Evolutionary conservation across 352 stramenopile species (phyloP), one percentile per base, ranked within the genome.

Genomic region (Pythium rishiriense): DNA sequence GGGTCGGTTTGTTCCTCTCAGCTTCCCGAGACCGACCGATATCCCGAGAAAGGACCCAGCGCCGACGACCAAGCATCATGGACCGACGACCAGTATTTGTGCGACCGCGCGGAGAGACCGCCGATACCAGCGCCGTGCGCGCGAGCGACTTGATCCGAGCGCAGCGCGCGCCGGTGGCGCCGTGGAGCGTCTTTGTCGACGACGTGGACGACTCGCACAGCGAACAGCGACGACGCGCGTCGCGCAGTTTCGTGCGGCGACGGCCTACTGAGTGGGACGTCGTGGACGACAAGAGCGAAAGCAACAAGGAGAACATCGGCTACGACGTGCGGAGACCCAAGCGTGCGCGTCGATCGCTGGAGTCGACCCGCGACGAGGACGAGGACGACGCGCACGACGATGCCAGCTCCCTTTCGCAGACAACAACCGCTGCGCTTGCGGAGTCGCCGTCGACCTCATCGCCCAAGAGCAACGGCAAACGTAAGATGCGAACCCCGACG

Each of bases 291-390:
- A 66, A 73, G 33, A 71, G 85, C 53, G 74, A 88, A 47, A 60
- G 52, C 58, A 76, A 90, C 68, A 90, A 90, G 72, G 81, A 90
- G 64, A 90, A 90, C 68, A 58, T 81, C n/a, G 81, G 78, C 35
- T 82, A 85, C 55, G 67, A 81, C 31, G 73, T 87, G 56, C 75
- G 73, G 24, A 70, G 74, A 9, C 72, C 68, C 55, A 59, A 53
- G 65, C 46, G 60, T 39, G 26, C 26, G 15, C 68, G 42, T 17
- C 25, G 25, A 35, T 19, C 25, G 31, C n/a, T 24, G n/a, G 0
- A 21, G 31, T 7, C 29, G 25, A 25, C 50, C 25, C 28, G 14
- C 45, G 28, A 28, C 33, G 22, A 22, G 17, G 43, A 14, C 14
- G 33, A 46, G 21, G 51, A 52, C 42, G 35, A 41, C 5, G n/a